Evolutionary conservation across 306 rosid species (phyloP), one percentile per base, ranked within the genome.

Genomic region (Quillaja saponaria): DNA sequence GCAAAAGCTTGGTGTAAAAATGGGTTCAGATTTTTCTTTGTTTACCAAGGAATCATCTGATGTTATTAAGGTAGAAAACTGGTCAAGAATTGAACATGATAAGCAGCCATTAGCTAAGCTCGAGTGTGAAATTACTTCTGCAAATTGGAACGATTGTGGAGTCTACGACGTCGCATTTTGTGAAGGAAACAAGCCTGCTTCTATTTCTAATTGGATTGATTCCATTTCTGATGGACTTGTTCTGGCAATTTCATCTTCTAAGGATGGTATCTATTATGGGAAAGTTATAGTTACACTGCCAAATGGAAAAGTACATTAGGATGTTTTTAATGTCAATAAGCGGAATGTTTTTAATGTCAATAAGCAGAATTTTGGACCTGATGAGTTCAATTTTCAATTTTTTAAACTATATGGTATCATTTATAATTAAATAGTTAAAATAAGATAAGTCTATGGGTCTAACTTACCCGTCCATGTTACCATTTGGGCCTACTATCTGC

Each of bases 201-300:
- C 37, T 6, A 76, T 86, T 52, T 86, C 86, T 25, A 49, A 64
- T 62, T 86, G 88, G 88, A 41, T 80, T 71, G 83, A 73, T 31
- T 80, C 71, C 0, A 42, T 52, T 46, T 51, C 65, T 18, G 63
- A 68, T 31, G 73, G 75, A 0, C 41, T 48, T 57, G 79, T 68
- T 7, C 44, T 80, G 71, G 58, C 75, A 38, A 55, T 77, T 25
- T 68, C 79, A 18, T 61, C 37, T 47, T 33, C 55, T 2, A 51
- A 25, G 11, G 59, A 59, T n/a, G 78, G 66, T 47, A 56, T 34
- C 9, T 66, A 33, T 6, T 5, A 37, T 37, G 10, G 10, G 6
- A 37, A 37, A 37, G 6, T 37, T 37, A 37, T 37, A 10, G 40
- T 37, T 10, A 37, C 40, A 37, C 10, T 37, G 6, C 40, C 6